phyloP scores from a whole-genome alignment of 148 eudicot genomes.

The Talinum fruticosum region DNA sequence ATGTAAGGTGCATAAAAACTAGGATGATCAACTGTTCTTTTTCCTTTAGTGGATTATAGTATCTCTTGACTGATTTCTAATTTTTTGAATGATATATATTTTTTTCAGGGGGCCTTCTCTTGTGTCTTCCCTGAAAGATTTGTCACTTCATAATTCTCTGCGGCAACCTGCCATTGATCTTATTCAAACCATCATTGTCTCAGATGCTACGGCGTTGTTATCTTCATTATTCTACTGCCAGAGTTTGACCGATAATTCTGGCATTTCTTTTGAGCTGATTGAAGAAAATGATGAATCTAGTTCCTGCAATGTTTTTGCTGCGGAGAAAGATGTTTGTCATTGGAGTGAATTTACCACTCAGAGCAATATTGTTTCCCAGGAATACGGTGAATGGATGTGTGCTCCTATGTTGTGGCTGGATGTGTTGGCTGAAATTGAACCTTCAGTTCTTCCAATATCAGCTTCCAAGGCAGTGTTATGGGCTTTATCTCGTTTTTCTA shows the following conservation, averaged over 20 bases:
- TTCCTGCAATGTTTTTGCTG: slow-evolving; percentile 34
- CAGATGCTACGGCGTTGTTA: slow-evolving; percentile 86
- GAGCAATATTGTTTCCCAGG: slow-evolving; percentile 48
- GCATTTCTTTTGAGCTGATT: slow-evolving; percentile 30
- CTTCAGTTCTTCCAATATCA: slow-evolving; percentile 63
- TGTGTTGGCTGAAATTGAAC: slow-evolving; percentile 76
- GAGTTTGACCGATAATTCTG: slow-evolving; percentile 28
- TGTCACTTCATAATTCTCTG: slow-evolving; percentile 68
- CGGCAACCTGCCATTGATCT: slow-evolving; percentile 96
- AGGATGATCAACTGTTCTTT: slow-evolving; percentile 2
- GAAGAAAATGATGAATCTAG: slow-evolving; percentile 52
- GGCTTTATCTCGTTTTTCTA: slow-evolving; percentile 83
- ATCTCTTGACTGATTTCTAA: slow-evolving; percentile 6
- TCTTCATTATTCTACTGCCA: slow-evolving; percentile 49
- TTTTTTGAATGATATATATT: slow-evolving; percentile 14
- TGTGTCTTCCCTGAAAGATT: slow-evolving; percentile 81
- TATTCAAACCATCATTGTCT: slow-evolving; percentile 76
- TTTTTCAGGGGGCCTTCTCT: slow-evolving; percentile 87
- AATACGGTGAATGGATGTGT: slow-evolving; percentile 81
- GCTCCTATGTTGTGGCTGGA: slow-evolving; percentile 92
- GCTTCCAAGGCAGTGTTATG: slow-evolving; percentile 82
- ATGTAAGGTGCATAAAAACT: background rate
- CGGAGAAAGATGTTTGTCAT: slow-evolving; percentile 53
- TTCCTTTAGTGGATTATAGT: background rate
- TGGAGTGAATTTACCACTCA: slow-evolving; percentile 71